Percentiles rank a stretch among this genome's conserved stretches.
Conservation (phyloP, 2,329 filamentous ascomycete genomes). For the Cordyceps cicadae region DNA sequence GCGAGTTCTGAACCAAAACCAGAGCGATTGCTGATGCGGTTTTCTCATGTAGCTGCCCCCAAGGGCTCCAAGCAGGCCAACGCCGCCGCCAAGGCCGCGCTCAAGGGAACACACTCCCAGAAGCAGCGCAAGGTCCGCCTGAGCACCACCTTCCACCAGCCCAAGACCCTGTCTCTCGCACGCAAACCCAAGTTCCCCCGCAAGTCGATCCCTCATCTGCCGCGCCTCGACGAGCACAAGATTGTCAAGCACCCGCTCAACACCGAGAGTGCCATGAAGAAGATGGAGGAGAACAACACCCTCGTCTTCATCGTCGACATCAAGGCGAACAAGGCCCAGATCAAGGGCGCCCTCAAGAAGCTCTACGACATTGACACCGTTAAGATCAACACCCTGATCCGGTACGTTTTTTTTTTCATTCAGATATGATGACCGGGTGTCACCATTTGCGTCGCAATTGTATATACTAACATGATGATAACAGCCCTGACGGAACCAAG, state of each 20-base stretch:
- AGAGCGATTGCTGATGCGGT: conserved; percentile 66
- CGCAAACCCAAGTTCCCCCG: conserved; percentile 92
- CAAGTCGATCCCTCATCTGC: conserved; percentile 83
- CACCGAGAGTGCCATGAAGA: conserved; percentile 99
- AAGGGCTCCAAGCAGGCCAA: conserved; percentile 79
- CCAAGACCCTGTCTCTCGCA: conserved; percentile 90
- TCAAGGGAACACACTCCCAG: conserved; percentile 68
- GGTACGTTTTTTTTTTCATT: conserved; percentile 47
- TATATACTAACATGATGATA: conserved; percentile 14
- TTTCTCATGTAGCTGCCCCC: conserved; percentile 45
- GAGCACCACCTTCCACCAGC: conserved; percentile 92
- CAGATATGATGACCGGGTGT: background rate
- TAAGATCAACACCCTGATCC: conserved; percentile 99
- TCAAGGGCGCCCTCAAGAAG: conserved; percentile 97
- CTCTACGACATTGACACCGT: conserved; percentile 96
- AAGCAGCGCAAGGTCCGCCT: conserved; percentile 90
- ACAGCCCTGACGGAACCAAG: conserved; percentile 89
- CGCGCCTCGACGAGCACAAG: conserved; percentile 95
- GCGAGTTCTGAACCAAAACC: conserved; percentile 52
- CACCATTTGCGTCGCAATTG: too few relatives aligned
- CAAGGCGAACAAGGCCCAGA: conserved; percentile 99
- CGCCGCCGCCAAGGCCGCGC: conserved; percentile 88
- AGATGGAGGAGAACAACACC: conserved; percentile 99
- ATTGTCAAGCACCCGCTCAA: conserved; percentile 97
- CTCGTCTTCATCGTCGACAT: conserved; percentile 94